Evolutionary conservation across 2,329 filamentous ascomycete genomes (phyloP).

Genomic region (Diaporthe batatas): DNA sequence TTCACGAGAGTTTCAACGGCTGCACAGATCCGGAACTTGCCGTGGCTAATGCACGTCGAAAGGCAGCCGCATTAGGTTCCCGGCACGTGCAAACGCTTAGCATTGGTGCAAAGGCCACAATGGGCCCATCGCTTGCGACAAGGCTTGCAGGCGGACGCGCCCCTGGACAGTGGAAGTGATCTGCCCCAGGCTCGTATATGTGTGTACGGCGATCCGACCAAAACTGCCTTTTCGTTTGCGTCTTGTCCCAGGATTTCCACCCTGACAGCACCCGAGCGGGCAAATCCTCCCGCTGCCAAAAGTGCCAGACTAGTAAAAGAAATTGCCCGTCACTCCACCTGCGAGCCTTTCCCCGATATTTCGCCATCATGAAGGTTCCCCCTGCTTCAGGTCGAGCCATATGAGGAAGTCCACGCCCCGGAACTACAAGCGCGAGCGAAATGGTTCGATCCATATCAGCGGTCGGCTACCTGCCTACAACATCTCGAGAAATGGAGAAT

Average conservation of each 20-base stretch:
- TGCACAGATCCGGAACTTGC: background rate
- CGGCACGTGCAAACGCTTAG: slow-evolving; percentile 6
- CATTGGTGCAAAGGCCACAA: background rate
- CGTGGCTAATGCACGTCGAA: background rate
- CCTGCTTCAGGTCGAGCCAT: background rate
- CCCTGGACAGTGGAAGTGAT: background rate
- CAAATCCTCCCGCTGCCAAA: no score
- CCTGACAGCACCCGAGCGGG: background rate
- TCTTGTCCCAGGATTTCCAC: background rate
- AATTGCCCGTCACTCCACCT: background rate
- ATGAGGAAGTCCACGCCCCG: background rate
- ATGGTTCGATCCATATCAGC: background rate
- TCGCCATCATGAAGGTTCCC: background rate
- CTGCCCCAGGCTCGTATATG: background rate
- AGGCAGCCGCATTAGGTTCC: background rate
- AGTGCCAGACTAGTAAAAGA: background rate
- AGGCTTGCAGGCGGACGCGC: background rate
- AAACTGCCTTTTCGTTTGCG: background rate
- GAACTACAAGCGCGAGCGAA: background rate
- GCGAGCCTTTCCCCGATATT: slow-evolving; percentile 1
- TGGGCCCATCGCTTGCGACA: slow-evolving; percentile 1
- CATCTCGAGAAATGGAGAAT: background rate
- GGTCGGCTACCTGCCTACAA: background rate
- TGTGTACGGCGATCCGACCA: no score
- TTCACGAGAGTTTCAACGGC: background rate